phyloP scores from a whole-genome alignment of 169 alveolate genomes.

The Perkinsus olseni region DNA sequence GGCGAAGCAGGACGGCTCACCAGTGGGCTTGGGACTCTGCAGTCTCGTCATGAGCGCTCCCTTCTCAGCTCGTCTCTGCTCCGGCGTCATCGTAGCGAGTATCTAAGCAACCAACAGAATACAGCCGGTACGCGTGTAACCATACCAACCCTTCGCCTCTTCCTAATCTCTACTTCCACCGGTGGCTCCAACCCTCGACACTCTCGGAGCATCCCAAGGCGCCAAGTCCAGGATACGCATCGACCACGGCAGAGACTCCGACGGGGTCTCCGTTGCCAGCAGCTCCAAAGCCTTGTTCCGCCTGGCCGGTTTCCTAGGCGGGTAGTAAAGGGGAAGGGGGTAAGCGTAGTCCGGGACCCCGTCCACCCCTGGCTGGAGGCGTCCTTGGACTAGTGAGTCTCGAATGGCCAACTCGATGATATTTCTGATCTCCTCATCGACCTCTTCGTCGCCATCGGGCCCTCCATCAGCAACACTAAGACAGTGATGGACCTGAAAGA shows the following conservation, averaged over 20 bases:
- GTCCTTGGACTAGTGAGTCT: neutral
- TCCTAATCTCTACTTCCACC: neutral
- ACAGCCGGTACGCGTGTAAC: neutral
- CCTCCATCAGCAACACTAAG: neutral
- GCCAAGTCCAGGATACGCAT: neutral
- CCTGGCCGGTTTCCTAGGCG: neutral
- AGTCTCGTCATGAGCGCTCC: neutral
- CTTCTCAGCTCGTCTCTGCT: neutral
- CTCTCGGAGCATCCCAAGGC: neutral
- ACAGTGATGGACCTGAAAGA: neutral
- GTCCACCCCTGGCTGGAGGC: neutral
- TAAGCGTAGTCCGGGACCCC: neutral
- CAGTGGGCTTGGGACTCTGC: neutral
- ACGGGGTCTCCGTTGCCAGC: neutral
- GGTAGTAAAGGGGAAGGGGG: neutral
- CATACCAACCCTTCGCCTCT: neutral
- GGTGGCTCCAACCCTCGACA: neutral
- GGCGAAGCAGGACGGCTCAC: neutral
- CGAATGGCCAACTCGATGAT: neutral
- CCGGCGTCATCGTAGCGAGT: neutral
- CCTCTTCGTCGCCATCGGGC: neutral
- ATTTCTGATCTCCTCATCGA: neutral
- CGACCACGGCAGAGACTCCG: neutral
- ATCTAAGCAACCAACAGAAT: neutral
- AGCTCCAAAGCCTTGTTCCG: neutral